phyloP scores from a whole-genome alignment of 2,329 filamentous ascomycete genomes.

The Neopestalotiopsis sp. region DNA sequence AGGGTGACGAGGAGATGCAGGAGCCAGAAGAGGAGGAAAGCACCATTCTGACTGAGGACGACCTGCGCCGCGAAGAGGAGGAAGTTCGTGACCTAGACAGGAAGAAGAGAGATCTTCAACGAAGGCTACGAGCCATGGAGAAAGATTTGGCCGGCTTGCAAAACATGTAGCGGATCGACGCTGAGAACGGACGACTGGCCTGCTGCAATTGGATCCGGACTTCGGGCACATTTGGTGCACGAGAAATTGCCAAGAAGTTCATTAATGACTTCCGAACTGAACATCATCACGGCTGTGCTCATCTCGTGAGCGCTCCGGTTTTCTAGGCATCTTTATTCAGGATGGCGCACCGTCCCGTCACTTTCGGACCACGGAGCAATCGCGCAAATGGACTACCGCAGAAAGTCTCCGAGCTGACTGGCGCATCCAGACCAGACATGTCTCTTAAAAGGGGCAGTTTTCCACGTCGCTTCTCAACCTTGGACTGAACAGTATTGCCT shows the following conservation, averaged over 20 bases:
- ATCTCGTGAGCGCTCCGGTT: not conserved
- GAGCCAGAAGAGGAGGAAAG: slow-evolving; percentile 38
- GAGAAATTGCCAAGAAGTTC: not conserved
- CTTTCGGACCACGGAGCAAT: not conserved
- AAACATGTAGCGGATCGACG: not conserved
- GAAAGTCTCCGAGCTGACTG: slow-evolving; percentile 1
- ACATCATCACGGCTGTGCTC: not conserved
- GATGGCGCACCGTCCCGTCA: not conserved
- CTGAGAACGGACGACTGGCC: not conserved
- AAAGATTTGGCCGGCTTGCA: slow-evolving; percentile 58
- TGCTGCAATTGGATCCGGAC: not conserved
- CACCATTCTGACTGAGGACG: slow-evolving; percentile 67
- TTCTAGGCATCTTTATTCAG: not conserved
- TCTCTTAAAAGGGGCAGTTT: not conserved
- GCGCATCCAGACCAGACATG: not conserved
- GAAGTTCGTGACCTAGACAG: slow-evolving; percentile 62
- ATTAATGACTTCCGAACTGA: not conserved
- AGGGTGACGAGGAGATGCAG: slow-evolving; percentile 53
- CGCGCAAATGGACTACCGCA: not conserved
- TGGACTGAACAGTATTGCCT: not conserved
- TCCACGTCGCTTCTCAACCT: not conserved
- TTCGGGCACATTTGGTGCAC: not conserved
- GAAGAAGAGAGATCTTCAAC: slow-evolving; percentile 62
- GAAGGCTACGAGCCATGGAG: slow-evolving; percentile 57
- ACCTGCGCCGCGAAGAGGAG: slow-evolving; percentile 71